These are phyloP conservation scores for Fusarium musae DNA, from an alignment of 2,329 filamentous ascomycete species.

Conservation along the genomic window DNA sequence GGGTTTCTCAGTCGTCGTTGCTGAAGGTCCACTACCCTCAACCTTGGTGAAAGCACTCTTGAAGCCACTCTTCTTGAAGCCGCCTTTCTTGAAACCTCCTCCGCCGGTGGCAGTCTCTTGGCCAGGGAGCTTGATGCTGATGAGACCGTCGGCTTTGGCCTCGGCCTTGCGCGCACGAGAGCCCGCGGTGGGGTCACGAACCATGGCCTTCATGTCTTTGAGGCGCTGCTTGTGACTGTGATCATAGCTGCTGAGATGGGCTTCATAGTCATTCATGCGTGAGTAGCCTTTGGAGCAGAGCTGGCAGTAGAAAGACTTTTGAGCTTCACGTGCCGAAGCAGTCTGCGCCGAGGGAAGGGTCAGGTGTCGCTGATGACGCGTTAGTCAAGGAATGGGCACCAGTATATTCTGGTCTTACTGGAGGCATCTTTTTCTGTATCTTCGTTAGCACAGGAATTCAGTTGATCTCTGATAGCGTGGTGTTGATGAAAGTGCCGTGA, in stretches of 20 bases:
- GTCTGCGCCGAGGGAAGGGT: constrained; percentile 69
- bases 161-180: constrained; percentile 75
- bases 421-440: constrained; percentile 59
- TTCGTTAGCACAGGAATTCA: accelerated
- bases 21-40: constrained; percentile 49
- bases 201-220: constrained; percentile 88
- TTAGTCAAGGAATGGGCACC: constrained; percentile 42
- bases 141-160: constrained; percentile 74
- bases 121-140: constrained; percentile 71
- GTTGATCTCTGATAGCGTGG: too few species aligned
- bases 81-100: constrained; percentile 72
- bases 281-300: constrained; percentile 95
- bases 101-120: constrained; percentile 48
- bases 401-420: constrained; percentile 59
- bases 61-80: constrained; percentile 86
- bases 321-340: constrained; percentile 76
- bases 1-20: constrained; percentile 55
- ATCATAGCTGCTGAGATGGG: constrained; percentile 93
- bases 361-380: constrained; percentile 61
- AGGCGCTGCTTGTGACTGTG: constrained; percentile 93
- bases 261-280: constrained; percentile 95
- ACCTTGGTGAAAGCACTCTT: constrained; percentile 77
- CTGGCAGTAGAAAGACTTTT: constrained; percentile 84
- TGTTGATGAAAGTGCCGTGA: neutral
- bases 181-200: constrained; percentile 74